Evolutionary conservation across 1,284 basidiomycete genomes (phyloP), one percentile per base, ranked within the genome.

Genomic region (Apiotrichum gamsii): DNA sequence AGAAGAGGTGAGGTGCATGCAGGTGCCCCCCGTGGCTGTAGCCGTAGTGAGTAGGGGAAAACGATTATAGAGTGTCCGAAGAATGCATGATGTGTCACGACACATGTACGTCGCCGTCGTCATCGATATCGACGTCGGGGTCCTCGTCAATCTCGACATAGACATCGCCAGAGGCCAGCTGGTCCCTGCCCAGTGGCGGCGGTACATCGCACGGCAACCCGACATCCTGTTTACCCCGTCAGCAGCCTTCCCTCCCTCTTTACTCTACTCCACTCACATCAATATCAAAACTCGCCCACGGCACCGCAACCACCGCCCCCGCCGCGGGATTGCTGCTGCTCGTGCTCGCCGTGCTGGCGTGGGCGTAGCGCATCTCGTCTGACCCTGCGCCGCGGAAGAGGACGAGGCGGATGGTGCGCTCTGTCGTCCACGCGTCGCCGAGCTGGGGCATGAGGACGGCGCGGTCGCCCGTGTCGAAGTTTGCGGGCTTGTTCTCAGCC

Each of bases 401-500:
- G 3, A 61, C 56, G 3, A 73, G 30, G 8, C 66, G 51, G 1
- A 70, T 41, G 0, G 69, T 69, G 13, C 68, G 62, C 32, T 63
- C 58, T 4, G 65, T 67, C 19, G 62, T 62, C 71, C 71, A 73
- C 6, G 55, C 35, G 25, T 72, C 69, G 13, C 70, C 70, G 0
- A 74, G 57, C 43, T 72, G 69, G 31, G 71, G 70, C 65, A 70
- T 70, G 8, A 74, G 58, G 2, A 73, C 61, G 2, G 71, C 70
- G 18, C 65, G 54, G 32, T 71, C 69, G 25, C 25, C 25, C 0
- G 65, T 65, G 29, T 71, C 69, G 39, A 71, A 70, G 18, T 65
- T 72, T 0, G 64, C 62, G 1, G 64, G 66, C 46, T 69, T 67
- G 51, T 68, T 68, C 11, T 67, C 67, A 15, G 56, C 56, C 1